These are phyloP conservation scores for Pleurotus tuber-regium DNA, from an alignment of 768 basidiomycete genomes.

Conservation along the genomic window DNA sequence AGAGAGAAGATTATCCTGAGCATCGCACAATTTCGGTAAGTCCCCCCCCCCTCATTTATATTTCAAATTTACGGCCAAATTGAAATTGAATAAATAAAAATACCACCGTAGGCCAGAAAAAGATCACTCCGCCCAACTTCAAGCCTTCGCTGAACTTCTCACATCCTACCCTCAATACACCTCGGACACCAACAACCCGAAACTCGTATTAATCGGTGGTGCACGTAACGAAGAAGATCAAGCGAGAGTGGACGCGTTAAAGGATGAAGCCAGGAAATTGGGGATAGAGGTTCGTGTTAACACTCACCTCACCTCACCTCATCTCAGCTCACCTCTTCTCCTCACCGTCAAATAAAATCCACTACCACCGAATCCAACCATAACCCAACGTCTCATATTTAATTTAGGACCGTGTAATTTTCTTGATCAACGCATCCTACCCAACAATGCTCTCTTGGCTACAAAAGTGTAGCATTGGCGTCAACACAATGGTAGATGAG, in stretches of 20 bases:
- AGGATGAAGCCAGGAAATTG: slow-evolving; percentile 56
- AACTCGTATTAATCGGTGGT: slow-evolving; percentile 81
- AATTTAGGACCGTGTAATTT: slow-evolving; percentile 62
- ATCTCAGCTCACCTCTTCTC: slow-evolving; percentile 5
- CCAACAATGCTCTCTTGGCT: slow-evolving; percentile 68
- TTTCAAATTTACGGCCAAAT: too few relatives aligned
- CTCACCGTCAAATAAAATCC: background rate
- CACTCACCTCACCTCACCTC: background rate
- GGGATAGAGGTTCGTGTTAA: slow-evolving; percentile 53
- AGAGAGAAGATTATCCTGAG: slow-evolving; percentile 74
- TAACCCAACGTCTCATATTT: too few relatives aligned
- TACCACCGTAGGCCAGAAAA: slow-evolving; percentile 77
- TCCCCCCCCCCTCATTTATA: too few relatives aligned
- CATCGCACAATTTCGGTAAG: slow-evolving; percentile 89
- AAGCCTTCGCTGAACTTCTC: slow-evolving; percentile 62
- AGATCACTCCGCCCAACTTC: slow-evolving; percentile 80
- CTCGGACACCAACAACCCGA: slow-evolving; percentile 23
- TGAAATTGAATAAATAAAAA: too few relatives aligned
- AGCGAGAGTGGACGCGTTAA: slow-evolving; percentile 61
- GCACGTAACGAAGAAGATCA: slow-evolving; percentile 78
- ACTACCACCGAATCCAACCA: too few relatives aligned
- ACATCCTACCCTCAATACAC: slow-evolving; percentile 57
- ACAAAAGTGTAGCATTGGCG: slow-evolving; percentile 72
- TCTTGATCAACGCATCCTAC: slow-evolving; percentile 84
- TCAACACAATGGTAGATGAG: slow-evolving; percentile 98